These are phyloP conservation scores for Metroxylon sagu DNA, from an alignment of 176 grass and related monocot genomes.

Conservation along the genomic window DNA sequence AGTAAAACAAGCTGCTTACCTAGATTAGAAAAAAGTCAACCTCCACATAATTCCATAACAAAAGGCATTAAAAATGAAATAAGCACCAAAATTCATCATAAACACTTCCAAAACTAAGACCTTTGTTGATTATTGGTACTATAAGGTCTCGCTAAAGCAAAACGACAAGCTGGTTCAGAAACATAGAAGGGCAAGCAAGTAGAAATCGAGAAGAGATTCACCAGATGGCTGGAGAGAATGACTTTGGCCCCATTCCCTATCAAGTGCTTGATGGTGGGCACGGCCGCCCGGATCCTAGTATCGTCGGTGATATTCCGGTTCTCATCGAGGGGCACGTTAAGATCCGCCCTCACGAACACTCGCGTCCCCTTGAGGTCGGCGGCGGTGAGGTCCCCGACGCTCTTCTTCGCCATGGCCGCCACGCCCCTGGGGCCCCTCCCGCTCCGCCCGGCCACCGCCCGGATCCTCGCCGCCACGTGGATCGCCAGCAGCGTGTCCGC, in stretches of 20 bases:
- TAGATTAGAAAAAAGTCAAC: too few relatives aligned
- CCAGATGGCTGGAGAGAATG: conserved; percentile 36
- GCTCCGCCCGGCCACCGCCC: conserved; percentile 2
- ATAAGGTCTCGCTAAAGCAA: too few relatives aligned
- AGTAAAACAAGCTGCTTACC: too few relatives aligned
- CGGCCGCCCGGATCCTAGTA: conserved; percentile 28
- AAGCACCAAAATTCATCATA: too few relatives aligned
- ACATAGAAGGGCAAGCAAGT: not conserved
- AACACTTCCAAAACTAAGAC: too few relatives aligned
- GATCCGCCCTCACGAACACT: conserved; percentile 24
- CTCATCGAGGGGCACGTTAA: conserved; percentile 39
- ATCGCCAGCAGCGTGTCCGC: not conserved
- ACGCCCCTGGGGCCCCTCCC: conserved; percentile 8
- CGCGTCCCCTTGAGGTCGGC: conserved; percentile 29
- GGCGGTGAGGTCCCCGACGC: conserved; percentile 24
- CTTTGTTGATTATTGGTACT: too few relatives aligned
- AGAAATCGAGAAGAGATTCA: conserved; percentile 6
- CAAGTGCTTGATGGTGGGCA: conserved; percentile 36
- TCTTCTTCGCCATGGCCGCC: conserved; percentile 36
- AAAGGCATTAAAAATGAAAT: too few relatives aligned
- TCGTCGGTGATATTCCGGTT: conserved; percentile 31
- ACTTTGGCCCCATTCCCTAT: conserved; percentile 30
- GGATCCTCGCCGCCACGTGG: not conserved
- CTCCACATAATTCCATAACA: too few relatives aligned
- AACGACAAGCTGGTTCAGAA: too few relatives aligned